These are phyloP conservation scores for Termitomyces sp. DNA, from an alignment of 768 basidiomycete species.

Conservation along the genomic window DNA sequence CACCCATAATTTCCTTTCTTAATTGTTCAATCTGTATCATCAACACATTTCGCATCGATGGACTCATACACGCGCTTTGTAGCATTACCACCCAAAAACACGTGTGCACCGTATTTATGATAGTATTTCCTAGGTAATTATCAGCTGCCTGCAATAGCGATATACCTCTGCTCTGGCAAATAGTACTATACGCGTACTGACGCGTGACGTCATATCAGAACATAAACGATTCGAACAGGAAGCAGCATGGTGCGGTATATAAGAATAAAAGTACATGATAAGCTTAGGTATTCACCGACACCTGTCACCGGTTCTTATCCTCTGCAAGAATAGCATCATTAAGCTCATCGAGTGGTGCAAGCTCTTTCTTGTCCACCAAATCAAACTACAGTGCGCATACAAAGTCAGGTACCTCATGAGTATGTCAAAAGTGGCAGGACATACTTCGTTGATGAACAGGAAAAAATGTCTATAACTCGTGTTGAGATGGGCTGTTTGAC, in stretches of 20 bases:
- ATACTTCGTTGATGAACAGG: constrained; percentile 92
- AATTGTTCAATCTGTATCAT: constrained; percentile 2
- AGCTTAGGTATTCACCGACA: constrained; percentile 1
- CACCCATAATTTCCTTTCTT: not conserved
- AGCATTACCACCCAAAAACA: constrained; percentile 4
- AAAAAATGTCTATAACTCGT: constrained; percentile 99
- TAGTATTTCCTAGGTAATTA: not conserved
- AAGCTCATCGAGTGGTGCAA: constrained; percentile 91
- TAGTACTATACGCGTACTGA: not conserved
- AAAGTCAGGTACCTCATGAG: constrained; percentile 3
- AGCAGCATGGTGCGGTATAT: constrained; percentile 1
- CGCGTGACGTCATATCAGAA: constrained; percentile 10
- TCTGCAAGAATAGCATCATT: constrained; percentile 83
- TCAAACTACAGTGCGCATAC: constrained; percentile 60
- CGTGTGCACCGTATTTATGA: constrained; percentile 1
- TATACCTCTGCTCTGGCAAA: not conserved
- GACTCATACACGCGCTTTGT: constrained; percentile 8
- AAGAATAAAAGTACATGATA: constrained; percentile 14
- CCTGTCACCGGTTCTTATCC: constrained; percentile 40
- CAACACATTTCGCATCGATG: not conserved
- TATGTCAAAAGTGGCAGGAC: constrained; percentile 16
- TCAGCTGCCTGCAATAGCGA: not conserved
- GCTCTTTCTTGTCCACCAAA: constrained; percentile 93
- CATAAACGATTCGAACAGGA: not conserved
- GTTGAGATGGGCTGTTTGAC: constrained; percentile 82